Conservation (phyloP, 495 filamentous ascomycete genomes). For the Tuber umbilicatum region DNA sequence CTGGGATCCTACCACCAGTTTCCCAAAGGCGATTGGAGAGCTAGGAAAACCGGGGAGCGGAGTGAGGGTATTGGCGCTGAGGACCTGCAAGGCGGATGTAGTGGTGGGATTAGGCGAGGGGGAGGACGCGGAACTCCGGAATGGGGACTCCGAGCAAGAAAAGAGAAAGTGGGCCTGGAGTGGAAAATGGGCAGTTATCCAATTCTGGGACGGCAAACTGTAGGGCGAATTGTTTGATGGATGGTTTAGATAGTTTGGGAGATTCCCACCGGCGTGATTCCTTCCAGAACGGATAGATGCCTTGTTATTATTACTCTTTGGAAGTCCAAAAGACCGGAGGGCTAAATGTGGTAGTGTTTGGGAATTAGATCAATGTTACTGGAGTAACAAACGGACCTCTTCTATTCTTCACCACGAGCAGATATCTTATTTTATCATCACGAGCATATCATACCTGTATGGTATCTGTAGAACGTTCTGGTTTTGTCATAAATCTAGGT, state of each 20-base stretch:
- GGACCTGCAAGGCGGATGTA: conserved; percentile 93
- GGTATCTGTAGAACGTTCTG: neutral
- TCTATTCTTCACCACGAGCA: neutral
- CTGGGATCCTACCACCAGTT: conserved; percentile 85
- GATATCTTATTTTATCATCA: neutral
- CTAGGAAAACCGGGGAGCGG: conserved; percentile 66
- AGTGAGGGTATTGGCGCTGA: conserved; percentile 71
- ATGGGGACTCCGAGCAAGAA: conserved; percentile 61
- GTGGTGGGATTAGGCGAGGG: conserved; percentile 81
- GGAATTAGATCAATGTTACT: neutral
- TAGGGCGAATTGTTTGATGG: conserved; percentile 33
- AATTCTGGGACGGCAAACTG: conserved; percentile 69
- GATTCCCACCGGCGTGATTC: neutral
- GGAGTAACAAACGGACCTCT: neutral
- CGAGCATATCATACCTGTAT: neutral
- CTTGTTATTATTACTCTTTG: neutral
- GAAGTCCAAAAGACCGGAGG: neutral
- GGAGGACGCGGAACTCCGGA: conserved; percentile 70
- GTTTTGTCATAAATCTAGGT: neutral
- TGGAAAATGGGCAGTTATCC: conserved; percentile 93
- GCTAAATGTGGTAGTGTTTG: neutral
- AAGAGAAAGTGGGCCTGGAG: conserved; percentile 92
- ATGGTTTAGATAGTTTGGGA: neutral
- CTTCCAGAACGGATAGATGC: neutral
- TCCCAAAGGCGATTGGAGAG: conserved; percentile 77